Conservation (phyloP, 805 yeast genomes). For the Ogataea dorogensis region DNA sequence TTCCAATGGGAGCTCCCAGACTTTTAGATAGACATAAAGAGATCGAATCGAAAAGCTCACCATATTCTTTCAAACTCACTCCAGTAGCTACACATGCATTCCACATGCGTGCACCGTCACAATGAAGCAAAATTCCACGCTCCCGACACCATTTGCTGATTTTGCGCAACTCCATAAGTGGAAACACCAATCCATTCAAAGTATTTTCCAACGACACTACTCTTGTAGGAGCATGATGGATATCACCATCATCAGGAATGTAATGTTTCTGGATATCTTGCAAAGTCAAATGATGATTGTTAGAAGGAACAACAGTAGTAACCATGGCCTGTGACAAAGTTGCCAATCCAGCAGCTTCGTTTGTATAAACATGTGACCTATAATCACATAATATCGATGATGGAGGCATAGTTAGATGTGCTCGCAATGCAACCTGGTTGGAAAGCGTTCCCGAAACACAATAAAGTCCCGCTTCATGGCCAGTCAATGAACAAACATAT, state of each 20-base stretch:
- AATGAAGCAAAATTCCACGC: conserved; percentile 62
- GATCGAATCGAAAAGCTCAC: conserved; percentile 80
- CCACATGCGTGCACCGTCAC: conserved; percentile 96
- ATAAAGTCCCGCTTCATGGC: conserved; percentile 76
- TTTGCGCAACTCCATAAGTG: conserved; percentile 70
- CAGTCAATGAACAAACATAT: conserved; percentile 65
- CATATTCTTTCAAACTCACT: conserved; percentile 64
- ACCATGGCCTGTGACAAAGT: conserved; percentile 91
- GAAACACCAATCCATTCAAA: conserved; percentile 76
- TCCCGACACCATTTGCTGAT: conserved; percentile 69
- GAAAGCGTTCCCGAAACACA: conserved; percentile 90
- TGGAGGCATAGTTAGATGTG: conserved; percentile 79
- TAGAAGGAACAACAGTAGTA: conserved; percentile 72
- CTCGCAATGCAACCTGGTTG: conserved; percentile 80
- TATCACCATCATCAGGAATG: conserved; percentile 73
- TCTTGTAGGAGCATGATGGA: conserved; percentile 86
- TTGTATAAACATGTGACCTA: conserved; percentile 77
- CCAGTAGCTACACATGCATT: conserved; percentile 81
- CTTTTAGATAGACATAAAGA: conserved; percentile 88
- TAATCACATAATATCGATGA: conserved; percentile 82
- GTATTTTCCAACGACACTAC: conserved; percentile 87
- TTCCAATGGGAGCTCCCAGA: conserved; percentile 92
- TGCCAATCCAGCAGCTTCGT: conserved; percentile 92
- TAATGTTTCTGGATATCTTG: conserved; percentile 70
- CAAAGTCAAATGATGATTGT: conserved; percentile 72